phyloP scores from a whole-genome alignment of 257 asterid genomes.

The Solanum raphanifolium region DNA sequence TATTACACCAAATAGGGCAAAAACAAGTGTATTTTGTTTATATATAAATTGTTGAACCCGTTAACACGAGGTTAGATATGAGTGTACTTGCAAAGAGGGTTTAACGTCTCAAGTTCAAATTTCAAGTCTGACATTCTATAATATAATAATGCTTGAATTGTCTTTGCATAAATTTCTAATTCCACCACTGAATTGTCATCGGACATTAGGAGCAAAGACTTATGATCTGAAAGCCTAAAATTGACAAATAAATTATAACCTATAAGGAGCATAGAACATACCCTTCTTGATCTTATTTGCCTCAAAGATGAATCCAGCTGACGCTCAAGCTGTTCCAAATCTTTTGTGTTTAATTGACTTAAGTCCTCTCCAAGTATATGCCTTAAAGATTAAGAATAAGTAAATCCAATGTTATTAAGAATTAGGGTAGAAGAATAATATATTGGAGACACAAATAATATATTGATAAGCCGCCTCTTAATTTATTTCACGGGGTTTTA shows the following conservation, averaged over 20 bases:
- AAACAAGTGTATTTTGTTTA: not conserved
- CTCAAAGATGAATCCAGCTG: conserved; percentile 88
- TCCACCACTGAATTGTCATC: not conserved
- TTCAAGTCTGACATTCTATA: not conserved
- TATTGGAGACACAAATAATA: not conserved
- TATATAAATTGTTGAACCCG: not conserved
- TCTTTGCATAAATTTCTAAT: not conserved
- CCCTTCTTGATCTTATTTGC: conserved; percentile 92
- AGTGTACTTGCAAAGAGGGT: not conserved
- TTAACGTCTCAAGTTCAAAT: not conserved
- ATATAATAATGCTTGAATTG: not conserved
- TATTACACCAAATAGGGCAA: not conserved
- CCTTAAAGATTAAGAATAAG: conserved; percentile 16
- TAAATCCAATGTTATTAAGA: not conserved
- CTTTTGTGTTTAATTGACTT: conserved; percentile 80
- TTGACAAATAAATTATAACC: not conserved
- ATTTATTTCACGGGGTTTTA: not conserved
- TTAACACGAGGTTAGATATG: not conserved
- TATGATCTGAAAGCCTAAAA: not conserved
- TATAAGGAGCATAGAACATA: conserved; percentile 1
- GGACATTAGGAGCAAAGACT: not conserved
- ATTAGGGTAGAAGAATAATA: not conserved
- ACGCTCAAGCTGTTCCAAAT: conserved; percentile 82
- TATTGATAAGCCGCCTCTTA: not conserved
- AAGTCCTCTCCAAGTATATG: conserved; percentile 94